Conservation (phyloP, 345 rosid species). For the Camelina sativa region DNA sequence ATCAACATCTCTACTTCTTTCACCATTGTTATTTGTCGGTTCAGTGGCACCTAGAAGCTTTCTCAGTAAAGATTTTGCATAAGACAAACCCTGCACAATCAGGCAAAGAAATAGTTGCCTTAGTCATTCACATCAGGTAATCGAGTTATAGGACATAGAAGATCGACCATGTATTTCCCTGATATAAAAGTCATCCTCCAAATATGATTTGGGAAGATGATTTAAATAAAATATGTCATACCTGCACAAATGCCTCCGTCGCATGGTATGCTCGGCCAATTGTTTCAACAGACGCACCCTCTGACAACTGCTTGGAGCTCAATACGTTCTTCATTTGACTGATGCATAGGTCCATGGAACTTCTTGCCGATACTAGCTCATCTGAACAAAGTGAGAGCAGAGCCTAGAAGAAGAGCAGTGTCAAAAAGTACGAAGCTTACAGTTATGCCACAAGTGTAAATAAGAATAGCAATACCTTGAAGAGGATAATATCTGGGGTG, state of each 20-base stretch:
- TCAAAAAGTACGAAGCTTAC: constrained; percentile 13
- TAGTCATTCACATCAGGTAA: constrained; percentile 10
- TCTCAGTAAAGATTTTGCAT: constrained; percentile 79
- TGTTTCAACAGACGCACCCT: constrained; percentile 87
- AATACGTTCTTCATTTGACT: constrained; percentile 84
- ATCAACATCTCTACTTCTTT: constrained; percentile 78
- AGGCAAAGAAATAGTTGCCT: constrained; percentile 27
- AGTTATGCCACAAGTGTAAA: constrained; percentile 12
- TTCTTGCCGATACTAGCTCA: constrained; percentile 86
- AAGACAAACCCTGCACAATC: constrained; percentile 73
- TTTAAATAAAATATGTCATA: constrained; percentile 35
- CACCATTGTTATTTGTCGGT: constrained; percentile 53
- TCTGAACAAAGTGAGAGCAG: constrained; percentile 89
- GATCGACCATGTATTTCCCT: constrained; percentile 11
- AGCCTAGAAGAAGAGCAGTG: constrained; percentile 62
- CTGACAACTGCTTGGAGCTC: constrained; percentile 81
- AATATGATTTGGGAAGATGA: constrained; percentile 1
- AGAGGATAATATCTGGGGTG: constrained; percentile 89
- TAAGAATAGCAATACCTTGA: constrained; percentile 66
- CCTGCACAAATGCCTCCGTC: constrained; percentile 93
- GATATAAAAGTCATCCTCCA: constrained; percentile 19
- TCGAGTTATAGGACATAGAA: constrained; percentile 7
- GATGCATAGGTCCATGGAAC: constrained; percentile 78
- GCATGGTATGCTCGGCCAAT: constrained; percentile 92
- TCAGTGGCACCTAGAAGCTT: constrained; percentile 75